Evolutionary conservation across 1,139 yeast species (phyloP).

Genomic region (Zygoascus meyerae): DNA sequence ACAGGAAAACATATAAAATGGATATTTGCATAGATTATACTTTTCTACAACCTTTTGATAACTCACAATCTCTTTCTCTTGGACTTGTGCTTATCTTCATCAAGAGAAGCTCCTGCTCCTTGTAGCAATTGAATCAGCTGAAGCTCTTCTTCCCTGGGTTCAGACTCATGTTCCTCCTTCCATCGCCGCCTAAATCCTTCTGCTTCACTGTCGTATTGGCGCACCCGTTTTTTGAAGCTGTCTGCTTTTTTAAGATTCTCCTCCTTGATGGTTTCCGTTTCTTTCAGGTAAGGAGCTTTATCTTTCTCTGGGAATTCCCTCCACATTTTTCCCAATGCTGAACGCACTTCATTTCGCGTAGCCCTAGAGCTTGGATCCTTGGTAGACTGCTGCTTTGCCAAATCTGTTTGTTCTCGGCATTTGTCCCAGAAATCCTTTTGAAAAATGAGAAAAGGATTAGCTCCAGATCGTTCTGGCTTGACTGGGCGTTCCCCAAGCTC

Average conservation of each 20-base stretch:
- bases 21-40: constrained; percentile 2
- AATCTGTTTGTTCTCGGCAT: constrained; percentile 36
- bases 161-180: constrained; percentile 34
- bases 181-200: constrained; percentile 37
- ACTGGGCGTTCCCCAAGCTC: constrained; percentile 38
- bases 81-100: neutral
- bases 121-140: constrained; percentile 18
- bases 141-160: constrained; percentile 33
- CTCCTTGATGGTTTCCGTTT: constrained; percentile 33
- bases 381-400: constrained; percentile 28
- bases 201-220: constrained; percentile 36
- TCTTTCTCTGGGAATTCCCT: constrained; percentile 36
- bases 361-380: constrained; percentile 33
- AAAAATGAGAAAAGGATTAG: constrained; percentile 40
- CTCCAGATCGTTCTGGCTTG: constrained; percentile 36
- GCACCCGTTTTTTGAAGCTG: constrained; percentile 30
- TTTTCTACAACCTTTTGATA: neutral
- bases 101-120: constrained; percentile 9
- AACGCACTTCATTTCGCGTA: constrained; percentile 39
- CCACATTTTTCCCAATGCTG: constrained; percentile 40
- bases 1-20: neutral
- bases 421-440: constrained; percentile 42
- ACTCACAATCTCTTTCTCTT: neutral
- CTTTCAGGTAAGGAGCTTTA: constrained; percentile 35
- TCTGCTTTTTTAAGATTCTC: constrained; percentile 33